These are phyloP conservation scores for Cucurbita maxima DNA, from an alignment of 306 rosid genomes.

Conservation along the genomic window DNA sequence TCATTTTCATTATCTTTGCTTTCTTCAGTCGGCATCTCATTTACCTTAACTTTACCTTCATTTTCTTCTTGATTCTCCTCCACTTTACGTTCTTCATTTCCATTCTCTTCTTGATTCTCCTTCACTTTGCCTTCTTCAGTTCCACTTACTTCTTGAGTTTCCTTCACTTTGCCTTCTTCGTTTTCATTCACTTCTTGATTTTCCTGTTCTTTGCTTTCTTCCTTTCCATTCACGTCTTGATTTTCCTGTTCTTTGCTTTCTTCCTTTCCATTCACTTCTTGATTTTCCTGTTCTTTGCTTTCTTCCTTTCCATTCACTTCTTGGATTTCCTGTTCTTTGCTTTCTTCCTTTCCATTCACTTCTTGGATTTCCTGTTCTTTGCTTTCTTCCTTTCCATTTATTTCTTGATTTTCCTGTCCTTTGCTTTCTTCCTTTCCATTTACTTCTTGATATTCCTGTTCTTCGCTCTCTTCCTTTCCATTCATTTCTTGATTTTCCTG, in stretches of 20 bases:
- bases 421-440: background rate
- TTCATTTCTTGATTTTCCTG: background rate
- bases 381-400: conserved; percentile 16
- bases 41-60: conserved; percentile 8
- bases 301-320: conserved; percentile 7
- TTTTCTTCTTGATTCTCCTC: background rate
- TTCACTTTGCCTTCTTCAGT: background rate
- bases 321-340: conserved; percentile 8
- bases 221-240: conserved; percentile 18
- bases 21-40: conserved; percentile 30
- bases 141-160: background rate
- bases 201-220: conserved; percentile 1
- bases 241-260: background rate
- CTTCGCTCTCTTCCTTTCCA: conserved; percentile 9
- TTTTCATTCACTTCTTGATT: conserved; percentile 6
- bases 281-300: background rate
- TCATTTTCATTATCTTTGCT: conserved; percentile 4
- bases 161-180: background rate
- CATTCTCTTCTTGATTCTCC: conserved; percentile 11
- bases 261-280: background rate
- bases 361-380: background rate
- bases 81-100: conserved; percentile 15
- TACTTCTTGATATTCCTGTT: background rate
- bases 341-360: background rate
- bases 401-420: background rate